phyloP scores from a whole-genome alignment of 169 alveolate genomes.

The Plasmodium falciparum region DNA sequence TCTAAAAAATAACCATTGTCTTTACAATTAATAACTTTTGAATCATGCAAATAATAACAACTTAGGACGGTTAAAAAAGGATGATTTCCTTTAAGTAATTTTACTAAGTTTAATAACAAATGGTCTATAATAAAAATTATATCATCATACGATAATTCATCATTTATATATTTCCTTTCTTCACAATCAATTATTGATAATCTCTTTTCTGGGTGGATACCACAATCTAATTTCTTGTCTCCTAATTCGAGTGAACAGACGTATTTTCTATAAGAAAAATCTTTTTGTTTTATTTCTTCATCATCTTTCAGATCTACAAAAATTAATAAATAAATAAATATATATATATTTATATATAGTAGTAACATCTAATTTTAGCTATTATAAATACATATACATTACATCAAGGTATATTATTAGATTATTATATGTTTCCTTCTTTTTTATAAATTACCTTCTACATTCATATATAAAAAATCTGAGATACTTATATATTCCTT shows the following conservation, averaged over 20 bases:
- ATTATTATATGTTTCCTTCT: not conserved
- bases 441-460: conserved; percentile 31
- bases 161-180: conserved; percentile 33
- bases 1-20: conserved; percentile 34
- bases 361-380: too few species aligned
- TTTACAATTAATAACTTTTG: conserved; percentile 46
- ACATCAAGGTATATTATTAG: not conserved
- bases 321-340: not conserved
- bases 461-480: conserved; percentile 32
- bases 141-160: conserved; percentile 19
- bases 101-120: conserved; percentile 35
- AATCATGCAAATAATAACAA: conserved; percentile 61
- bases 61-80: conserved; percentile 71
- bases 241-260: conserved; percentile 67
- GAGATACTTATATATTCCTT: conserved; percentile 18
- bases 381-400: too few species aligned
- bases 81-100: conserved; percentile 46
- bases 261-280: conserved; percentile 41
- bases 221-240: conserved; percentile 47
- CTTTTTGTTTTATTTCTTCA: conserved; percentile 30
- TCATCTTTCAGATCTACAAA: conserved; percentile 36
- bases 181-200: conserved; percentile 69
- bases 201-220: conserved; percentile 69
- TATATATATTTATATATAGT: not conserved
- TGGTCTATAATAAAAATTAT: conserved; percentile 39